Evolutionary conservation across 768 basidiomycete genomes (phyloP), one percentile per base, ranked within the genome.

Genomic region (Dacryopinax spathularia): DNA sequence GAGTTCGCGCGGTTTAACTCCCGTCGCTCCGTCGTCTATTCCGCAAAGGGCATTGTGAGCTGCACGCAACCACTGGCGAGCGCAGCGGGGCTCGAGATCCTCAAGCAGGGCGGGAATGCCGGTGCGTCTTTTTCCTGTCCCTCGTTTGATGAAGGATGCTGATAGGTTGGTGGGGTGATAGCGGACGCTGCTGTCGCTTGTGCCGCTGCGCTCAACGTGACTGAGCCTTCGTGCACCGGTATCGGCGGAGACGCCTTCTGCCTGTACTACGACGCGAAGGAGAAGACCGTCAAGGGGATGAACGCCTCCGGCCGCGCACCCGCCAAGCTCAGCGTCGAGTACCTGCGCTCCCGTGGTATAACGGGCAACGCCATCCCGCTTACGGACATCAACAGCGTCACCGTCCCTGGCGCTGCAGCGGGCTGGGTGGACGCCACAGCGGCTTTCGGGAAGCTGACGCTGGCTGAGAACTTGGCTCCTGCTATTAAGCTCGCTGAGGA

Each of bases 171-270:
- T 64, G 43, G n/a, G n/a, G n/a, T n/a, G n/a, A 31, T 65, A 91
- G 91, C 89, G 65, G 92, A 96, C 75, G 91, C 92, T 31, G 94
- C 96, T 6, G 93, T 97, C 18, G 96, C 96, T 29, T 87, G 85
- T 1, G 89, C 93, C 60, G 93, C 86, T 2, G 94, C 92, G 16
- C 73, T 99, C 69, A 97, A 96, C 73, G 85, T 97, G 34, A 91
- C 90, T 0, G 91, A 94, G 69, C 91, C 71, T 0, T 66, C 34
- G 5, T 87, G 76, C 66, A 92, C 91, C 72, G 94, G 94, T n/a
- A 90, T 96, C 64, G 93, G 92, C 70, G 90, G 90, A 37, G 90
- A 92, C 70, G 90, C 89, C 7, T 95, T 95, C 72, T 95, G 93
- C 72, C 79, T 99, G 20, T 97, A 89, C 77, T 98, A 86, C 69